A percentile compares a stretch with the other conserved stretches of the same genome.
These are phyloP conservation scores for Lentinula raphanica DNA, from an alignment of 768 basidiomycete genomes.

Conservation along the genomic window DNA sequence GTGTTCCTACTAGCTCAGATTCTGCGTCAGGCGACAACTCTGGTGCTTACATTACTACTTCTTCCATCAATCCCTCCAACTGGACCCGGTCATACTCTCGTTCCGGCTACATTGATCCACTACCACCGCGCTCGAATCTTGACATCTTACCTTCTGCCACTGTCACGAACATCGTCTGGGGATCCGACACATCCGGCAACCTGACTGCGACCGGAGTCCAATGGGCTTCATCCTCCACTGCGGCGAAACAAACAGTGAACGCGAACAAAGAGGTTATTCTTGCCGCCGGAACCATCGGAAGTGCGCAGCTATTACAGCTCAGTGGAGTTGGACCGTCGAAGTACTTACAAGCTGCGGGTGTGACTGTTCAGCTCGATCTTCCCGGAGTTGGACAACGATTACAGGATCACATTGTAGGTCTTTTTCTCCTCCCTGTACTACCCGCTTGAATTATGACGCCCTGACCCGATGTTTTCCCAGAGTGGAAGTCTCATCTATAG, in stretches of 20 bases:
- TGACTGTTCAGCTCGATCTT: conserved; percentile 28
- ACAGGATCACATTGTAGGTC: conserved; percentile 38
- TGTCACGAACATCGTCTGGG: conserved; percentile 50
- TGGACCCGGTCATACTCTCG: conserved; percentile 58
- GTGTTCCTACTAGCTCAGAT: conserved; percentile 29
- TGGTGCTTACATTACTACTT: conserved; percentile 17
- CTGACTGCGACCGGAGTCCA: conserved; percentile 46
- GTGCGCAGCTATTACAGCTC: conserved; percentile 35
- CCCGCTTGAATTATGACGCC: neutral
- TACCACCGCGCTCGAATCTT: conserved; percentile 58
- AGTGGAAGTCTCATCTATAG: conserved; percentile 33
- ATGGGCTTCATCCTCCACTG: conserved; percentile 32
- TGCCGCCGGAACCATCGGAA: conserved; percentile 38
- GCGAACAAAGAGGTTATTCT: conserved; percentile 52
- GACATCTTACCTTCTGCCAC: conserved; percentile 57
- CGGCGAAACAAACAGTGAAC: conserved; percentile 29
- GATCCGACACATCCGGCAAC: conserved; percentile 25
- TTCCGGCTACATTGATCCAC: conserved; percentile 52
- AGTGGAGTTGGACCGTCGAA: conserved; percentile 41
- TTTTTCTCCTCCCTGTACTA: neutral
- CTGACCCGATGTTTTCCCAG: conserved; percentile 10
- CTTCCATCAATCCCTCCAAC: conserved; percentile 23
- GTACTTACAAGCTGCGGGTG: conserved; percentile 32
- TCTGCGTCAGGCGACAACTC: conserved; percentile 34
- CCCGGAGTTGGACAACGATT: conserved; percentile 47